A percentile compares a stretch with the other conserved stretches of the same genome.
Evolutionary conservation across 2,329 filamentous ascomycete species (phyloP).

Genomic region (Alternaria sp.): DNA sequence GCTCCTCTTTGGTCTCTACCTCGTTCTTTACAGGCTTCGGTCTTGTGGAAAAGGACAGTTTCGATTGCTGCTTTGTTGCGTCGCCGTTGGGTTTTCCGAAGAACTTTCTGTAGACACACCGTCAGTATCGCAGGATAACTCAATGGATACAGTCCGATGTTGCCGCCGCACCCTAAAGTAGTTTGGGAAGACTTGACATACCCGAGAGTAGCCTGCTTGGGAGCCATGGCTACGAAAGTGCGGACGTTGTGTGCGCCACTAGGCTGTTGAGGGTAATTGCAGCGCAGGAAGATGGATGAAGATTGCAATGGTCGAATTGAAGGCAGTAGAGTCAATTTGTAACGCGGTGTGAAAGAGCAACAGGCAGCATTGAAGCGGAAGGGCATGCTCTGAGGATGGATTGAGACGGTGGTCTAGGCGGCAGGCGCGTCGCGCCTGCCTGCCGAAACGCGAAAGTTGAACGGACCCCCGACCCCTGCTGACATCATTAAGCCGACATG

Average conservation of each 20-base stretch:
- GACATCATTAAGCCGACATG: slow-evolving; percentile 42
- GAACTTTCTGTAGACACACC: slow-evolving; percentile 72
- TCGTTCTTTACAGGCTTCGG: slow-evolving; percentile 53
- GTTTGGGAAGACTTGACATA: slow-evolving; percentile 80
- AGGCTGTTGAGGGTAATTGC: slow-evolving; percentile 11
- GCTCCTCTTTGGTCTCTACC: slow-evolving; percentile 27
- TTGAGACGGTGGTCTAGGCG: slow-evolving; percentile 24
- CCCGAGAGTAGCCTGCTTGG: slow-evolving; percentile 85
- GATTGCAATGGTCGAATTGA: slow-evolving; percentile 17
- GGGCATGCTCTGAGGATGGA: slow-evolving; percentile 41
- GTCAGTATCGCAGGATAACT: slow-evolving; percentile 16
- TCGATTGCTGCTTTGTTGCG: slow-evolving; percentile 76
- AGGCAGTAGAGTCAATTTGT: slow-evolving; percentile 11
- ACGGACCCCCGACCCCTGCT: slow-evolving; percentile 26
- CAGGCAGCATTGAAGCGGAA: slow-evolving; percentile 38
- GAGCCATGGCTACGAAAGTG: slow-evolving; percentile 51
- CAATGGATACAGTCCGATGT: neutral
- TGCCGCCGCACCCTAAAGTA: slow-evolving; percentile 71
- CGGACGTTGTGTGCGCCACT: slow-evolving; percentile 17
- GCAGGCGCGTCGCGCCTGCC: slow-evolving; percentile 40
- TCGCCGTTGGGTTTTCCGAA: slow-evolving; percentile 73
- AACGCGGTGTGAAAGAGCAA: slow-evolving; percentile 17
- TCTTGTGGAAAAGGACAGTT: slow-evolving; percentile 74
- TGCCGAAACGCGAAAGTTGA: slow-evolving; percentile 26
- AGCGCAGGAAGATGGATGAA: slow-evolving; percentile 8